Evolutionary conservation across 2,329 filamentous ascomycete species (phyloP).

Genomic region (Talaromyces piceae): DNA sequence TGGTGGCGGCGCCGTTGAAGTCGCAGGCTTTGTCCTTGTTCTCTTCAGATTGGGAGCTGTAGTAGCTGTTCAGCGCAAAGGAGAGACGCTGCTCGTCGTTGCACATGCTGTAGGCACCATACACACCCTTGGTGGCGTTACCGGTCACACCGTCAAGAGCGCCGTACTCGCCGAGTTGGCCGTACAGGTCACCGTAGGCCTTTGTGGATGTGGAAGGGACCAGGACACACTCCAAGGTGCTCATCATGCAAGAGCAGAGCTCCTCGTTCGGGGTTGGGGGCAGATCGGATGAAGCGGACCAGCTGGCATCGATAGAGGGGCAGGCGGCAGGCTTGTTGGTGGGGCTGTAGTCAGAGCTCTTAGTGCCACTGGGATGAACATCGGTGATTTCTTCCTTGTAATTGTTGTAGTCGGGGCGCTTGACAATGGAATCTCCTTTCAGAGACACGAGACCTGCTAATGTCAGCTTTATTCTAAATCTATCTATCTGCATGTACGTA

Average conservation of each 20-base stretch:
- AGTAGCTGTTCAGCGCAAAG: constrained; percentile 40
- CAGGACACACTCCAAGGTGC: constrained; percentile 62
- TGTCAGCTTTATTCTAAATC: too few species aligned
- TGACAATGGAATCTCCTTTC: constrained; percentile 54
- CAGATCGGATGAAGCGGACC: constrained; percentile 60
- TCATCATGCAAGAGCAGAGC: constrained; percentile 78
- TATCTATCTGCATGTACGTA: too few species aligned
- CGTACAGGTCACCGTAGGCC: constrained; percentile 41
- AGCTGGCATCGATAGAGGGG: constrained; percentile 56
- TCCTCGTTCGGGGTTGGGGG: constrained; percentile 70
- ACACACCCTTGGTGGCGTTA: constrained; percentile 35
- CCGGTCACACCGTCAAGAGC: constrained; percentile 25
- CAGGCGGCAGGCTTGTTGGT: constrained; percentile 63
- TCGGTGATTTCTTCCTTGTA: constrained; percentile 62
- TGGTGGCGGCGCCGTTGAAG: constrained; percentile 35
- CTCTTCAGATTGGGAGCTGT: constrained; percentile 26
- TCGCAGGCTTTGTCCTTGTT: constrained; percentile 33
- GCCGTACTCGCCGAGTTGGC: background rate
- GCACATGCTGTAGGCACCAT: constrained; percentile 44
- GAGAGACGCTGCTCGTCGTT: constrained; percentile 34
- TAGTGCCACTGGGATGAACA: constrained; percentile 58
- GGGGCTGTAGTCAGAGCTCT: constrained; percentile 61
- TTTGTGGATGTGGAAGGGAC: constrained; percentile 47
- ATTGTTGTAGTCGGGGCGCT: constrained; percentile 64
- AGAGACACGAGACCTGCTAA: constrained; percentile 22